Base-by-base conservation (phyloP, 1,284 basidiomycete genomes). In the Austroboletus olivaceoglutinosus region DNA sequence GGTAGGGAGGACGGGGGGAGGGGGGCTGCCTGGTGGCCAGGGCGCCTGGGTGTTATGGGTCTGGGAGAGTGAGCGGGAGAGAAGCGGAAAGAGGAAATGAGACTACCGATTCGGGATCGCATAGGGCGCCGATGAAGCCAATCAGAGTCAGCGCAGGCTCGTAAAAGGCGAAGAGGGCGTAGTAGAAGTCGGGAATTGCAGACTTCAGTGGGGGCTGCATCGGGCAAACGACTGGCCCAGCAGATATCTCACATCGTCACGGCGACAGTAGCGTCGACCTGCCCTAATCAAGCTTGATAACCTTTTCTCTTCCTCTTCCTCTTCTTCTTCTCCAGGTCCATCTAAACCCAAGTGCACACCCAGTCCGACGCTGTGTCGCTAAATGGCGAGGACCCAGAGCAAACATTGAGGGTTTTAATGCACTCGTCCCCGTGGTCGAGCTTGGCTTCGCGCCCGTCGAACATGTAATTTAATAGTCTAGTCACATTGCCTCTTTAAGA, bases 331-430 rank as follows among this genome's bases (percentile, higher is more conserved):
- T 29, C 25, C 34, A 8, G 65, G 79, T 82, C 79, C 72, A 71
- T 76, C 73, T 69, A 74, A 76, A 85, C 82, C 83, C 85, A 85
- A 81, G 82, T 73, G 77, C 77, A 70, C 74, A 72, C 71, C 73
- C 61, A 57, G 59, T 56, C 52, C 55, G 59, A 76, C 73, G 74
- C 74, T 75, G 75, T 59, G 69, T 70, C 68, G 72, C 82, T 75
- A 82, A 88, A 89, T 89, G 86, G 85, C 80, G 73, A 78, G 75
- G 82, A 85, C 82, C 85, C 67, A 89, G 81, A 89, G 23, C n/a
- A 37, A 53, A 13, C 51, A 65, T 70, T 65, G 82, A 76, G 73
- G 76, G 79, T 81, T 81, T 81, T 86, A 89, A 88, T 89, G 85
- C 86, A 75, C 63, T 63, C 66, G 65, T 68, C 69, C 64, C 68